These are phyloP conservation scores for Thelephora ganbajun DNA, from an alignment of 768 basidiomycete genomes.

Conservation along the genomic window DNA sequence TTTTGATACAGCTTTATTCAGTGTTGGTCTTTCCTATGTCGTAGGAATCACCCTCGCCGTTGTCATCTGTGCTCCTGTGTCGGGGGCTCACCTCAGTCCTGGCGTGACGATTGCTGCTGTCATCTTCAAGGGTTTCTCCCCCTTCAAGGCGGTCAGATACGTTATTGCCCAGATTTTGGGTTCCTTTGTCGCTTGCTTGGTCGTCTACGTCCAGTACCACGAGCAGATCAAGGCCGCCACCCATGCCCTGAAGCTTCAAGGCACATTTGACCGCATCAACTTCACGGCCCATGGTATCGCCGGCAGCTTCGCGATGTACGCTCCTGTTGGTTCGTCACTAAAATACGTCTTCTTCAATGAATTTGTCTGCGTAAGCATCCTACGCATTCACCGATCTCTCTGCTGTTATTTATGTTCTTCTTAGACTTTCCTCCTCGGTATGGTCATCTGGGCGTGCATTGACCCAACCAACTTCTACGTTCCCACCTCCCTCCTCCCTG, in stretches of 20 bases:
- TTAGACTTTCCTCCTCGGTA: slow-evolving; percentile 32
- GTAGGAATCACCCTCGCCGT: slow-evolving; percentile 25
- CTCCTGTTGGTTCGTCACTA: slow-evolving; percentile 27
- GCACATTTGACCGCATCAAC: slow-evolving; percentile 12
- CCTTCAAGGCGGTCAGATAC: slow-evolving; percentile 26
- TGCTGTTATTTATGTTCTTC: background rate
- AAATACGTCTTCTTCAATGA: slow-evolving; percentile 38
- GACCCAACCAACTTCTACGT: slow-evolving; percentile 48
- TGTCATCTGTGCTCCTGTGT: slow-evolving; percentile 18
- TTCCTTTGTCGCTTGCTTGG: slow-evolving; percentile 44
- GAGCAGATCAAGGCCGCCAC: slow-evolving; percentile 24
- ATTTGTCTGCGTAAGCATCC: slow-evolving; percentile 33
- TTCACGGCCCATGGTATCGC: slow-evolving; percentile 19
- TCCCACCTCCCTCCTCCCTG: slow-evolving; percentile 37
- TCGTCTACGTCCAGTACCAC: slow-evolving; percentile 52
- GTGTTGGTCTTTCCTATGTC: slow-evolving; percentile 22
- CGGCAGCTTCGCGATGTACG: slow-evolving; percentile 40
- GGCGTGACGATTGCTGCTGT: slow-evolving; percentile 39
- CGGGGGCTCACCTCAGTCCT: slow-evolving; percentile 34
- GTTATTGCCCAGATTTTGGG: slow-evolving; percentile 55
- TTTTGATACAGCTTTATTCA: slow-evolving; percentile 15
- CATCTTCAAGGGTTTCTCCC: slow-evolving; percentile 42
- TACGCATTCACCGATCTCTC: background rate
- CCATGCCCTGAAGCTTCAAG: slow-evolving; percentile 11
- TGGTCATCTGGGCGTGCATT: slow-evolving; percentile 35